These are phyloP conservation scores for Saussurea involucrata DNA, from an alignment of 129 eudicot species.

Conservation along the genomic window DNA sequence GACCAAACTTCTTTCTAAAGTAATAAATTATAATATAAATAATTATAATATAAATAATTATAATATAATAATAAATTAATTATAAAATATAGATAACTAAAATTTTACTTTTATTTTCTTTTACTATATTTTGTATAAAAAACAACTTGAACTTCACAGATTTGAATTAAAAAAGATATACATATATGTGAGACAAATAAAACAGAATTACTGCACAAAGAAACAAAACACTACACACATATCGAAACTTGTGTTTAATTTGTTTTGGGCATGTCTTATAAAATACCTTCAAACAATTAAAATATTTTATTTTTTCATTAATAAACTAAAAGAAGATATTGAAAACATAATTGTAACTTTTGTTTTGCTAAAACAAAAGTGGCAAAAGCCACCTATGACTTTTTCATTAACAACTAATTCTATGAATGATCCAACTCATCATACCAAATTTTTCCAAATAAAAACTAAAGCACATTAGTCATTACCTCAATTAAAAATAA, in stretches of 20 bases:
- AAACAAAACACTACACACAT: background rate
- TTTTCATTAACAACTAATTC: constrained; percentile 19
- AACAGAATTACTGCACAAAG: background rate
- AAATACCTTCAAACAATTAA: background rate
- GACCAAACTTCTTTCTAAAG: too few species aligned
- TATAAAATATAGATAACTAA: too few species aligned
- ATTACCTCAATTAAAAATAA: background rate
- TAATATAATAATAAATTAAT: too few species aligned
- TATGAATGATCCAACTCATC: constrained; percentile 30
- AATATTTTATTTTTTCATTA: background rate
- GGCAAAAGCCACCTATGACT: constrained; percentile 23
- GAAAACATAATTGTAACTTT: background rate
- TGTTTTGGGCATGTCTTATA: background rate
- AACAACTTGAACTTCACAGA: background rate
- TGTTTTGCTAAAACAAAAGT: constrained; percentile 1
- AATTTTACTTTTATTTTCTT: too few species aligned
- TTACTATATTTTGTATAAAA: too few species aligned
- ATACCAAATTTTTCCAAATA: background rate
- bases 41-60: too few species aligned
- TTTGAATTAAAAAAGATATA: background rate
- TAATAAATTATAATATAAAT: too few species aligned
- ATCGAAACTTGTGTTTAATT: background rate
- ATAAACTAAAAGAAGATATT: background rate
- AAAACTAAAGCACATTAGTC: background rate
- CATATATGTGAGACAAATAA: background rate